Base-by-base conservation (phyloP, 1,284 basidiomycete species). In the Sporisorium graminicola region DNA sequence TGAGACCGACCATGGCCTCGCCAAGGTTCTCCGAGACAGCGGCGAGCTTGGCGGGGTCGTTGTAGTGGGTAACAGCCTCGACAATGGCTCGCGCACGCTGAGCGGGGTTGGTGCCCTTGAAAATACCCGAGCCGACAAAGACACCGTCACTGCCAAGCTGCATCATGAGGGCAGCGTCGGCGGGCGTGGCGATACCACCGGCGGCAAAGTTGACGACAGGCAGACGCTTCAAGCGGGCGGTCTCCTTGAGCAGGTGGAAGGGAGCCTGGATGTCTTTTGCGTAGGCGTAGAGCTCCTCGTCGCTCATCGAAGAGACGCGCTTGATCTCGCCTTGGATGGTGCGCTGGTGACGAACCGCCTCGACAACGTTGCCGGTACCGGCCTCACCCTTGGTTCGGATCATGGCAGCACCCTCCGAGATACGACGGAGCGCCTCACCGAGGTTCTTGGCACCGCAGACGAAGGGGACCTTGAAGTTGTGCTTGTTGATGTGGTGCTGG, bases 161-260 rank as follows among this genome's bases (percentile, higher is more conserved):
- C 96, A 99, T 99, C 96, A 99, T 98, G 76, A 99, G 88, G 4
- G 97, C 97, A 24, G 96, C 97, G 86, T 99, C 96, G 75, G 95
- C 95, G 53, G 96, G 96, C 6, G 96, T 98, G 55, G 97, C 95
- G 65, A 99, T 91, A 76, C 96, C 96, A 70, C 96, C 96, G 55
- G 96, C 95, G 26, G 86, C 86, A 75, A 87, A 87, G 82, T 87
- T 87, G 71, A 90, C 97, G 20, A 98, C 95, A 1, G 96, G 95
- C 50, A 99, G 89, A 60, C 93, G 90, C 88, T 98, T 97, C 79
- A 97, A 88, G 56, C 95, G 90, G 13, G 96, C 95, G 1, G 94
- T 94, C 88, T 99, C 96, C 88, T 98, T 98, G 75, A 99, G 89
- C 24, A 99, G 89, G 87, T 99, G 95, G 89, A 93, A 97, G n/a